Conservation (phyloP, 2,329 filamentous ascomycete species). For the Stagonosporopsis vannaccii region DNA sequence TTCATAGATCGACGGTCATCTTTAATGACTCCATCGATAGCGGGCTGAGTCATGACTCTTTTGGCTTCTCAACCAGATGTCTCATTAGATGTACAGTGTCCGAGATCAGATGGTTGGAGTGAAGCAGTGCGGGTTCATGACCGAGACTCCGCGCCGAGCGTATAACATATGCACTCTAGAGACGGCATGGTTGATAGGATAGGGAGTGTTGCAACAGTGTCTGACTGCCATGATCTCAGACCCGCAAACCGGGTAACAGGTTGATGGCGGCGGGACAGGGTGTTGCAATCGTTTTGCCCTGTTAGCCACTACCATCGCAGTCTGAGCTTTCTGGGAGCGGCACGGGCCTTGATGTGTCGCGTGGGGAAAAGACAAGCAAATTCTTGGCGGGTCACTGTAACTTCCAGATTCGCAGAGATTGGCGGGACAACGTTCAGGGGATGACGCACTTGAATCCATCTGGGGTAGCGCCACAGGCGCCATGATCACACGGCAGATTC, state of each 20-base stretch:
- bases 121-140: slow-evolving; percentile 5
- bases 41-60: slow-evolving; percentile 7
- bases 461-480: slow-evolving; percentile 42
- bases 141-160: slow-evolving; percentile 24
- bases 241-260: slow-evolving; percentile 22
- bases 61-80: background rate
- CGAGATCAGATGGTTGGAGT: background rate
- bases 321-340: slow-evolving; percentile 17
- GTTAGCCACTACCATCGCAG: slow-evolving; percentile 25
- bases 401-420: slow-evolving; percentile 31
- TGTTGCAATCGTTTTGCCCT: slow-evolving; percentile 14
- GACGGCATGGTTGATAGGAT: slow-evolving; percentile 20
- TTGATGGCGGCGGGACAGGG: slow-evolving; percentile 15
- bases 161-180: slow-evolving; percentile 15
- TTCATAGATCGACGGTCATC: background rate
- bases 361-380: slow-evolving; percentile 38
- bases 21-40: background rate
- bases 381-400: slow-evolving; percentile 28
- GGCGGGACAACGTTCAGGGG: slow-evolving; percentile 27
- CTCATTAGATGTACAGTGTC: background rate
- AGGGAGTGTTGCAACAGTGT: slow-evolving; percentile 30
- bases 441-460: slow-evolving; percentile 44
- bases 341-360: slow-evolving; percentile 35
- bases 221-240: slow-evolving; percentile 29
- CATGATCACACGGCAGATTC: slow-evolving; percentile 35